Base-by-base conservation (phyloP, 2,329 filamentous ascomycete genomes). In the Conoideocrella luteorostrata region DNA sequence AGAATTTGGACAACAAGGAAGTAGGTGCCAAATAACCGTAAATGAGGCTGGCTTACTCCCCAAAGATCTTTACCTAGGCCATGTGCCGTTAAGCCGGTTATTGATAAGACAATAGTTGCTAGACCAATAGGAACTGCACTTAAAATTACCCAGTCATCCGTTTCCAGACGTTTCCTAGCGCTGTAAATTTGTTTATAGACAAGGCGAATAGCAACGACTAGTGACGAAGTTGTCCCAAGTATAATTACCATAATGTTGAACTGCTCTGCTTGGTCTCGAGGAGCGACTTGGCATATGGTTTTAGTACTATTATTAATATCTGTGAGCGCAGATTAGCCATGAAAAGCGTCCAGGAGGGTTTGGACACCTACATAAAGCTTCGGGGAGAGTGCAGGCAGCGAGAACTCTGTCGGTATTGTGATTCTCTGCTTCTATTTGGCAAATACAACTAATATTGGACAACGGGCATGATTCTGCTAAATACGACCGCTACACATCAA, bases 61-160 rank as follows among this genome's bases (percentile, higher is more conserved):
- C 70, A 74, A 13, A 73, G 61, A 42, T 74, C 70, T 24, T 47
- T 60, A 5, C 70, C 69, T 2, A 72, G 55, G 3, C 71, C 71
- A 43, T 66, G 54, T 34, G 56, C 52, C 0, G 50, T 51, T 13
- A 56, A 49, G 10, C 58, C 56, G 23, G 52, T 51, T 13, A 57
- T 48, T 26, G 56, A 59, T 32, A 67, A 52, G 39, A 58, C 43
- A 3, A 53, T 56, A 44, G 50, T 56, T 5, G 60, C 53, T 3
- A 61, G 47, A n/a, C 57, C 61, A 3, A 56, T 45, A 9, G 58
- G 2, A 6, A 58, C 28, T 1, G 59, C 55, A 1, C 49, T 44
- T 10, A 65, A 33, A 26, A 65, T 52, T 35, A 57, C 52, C 56
- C 59, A 62, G 51, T 69, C 66, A 47, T 68, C 65, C 5, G 60